These are phyloP conservation scores for Rhodosporidiobolus odoratus DNA, from an alignment of 768 basidiomycete genomes.

Conservation along the genomic window DNA sequence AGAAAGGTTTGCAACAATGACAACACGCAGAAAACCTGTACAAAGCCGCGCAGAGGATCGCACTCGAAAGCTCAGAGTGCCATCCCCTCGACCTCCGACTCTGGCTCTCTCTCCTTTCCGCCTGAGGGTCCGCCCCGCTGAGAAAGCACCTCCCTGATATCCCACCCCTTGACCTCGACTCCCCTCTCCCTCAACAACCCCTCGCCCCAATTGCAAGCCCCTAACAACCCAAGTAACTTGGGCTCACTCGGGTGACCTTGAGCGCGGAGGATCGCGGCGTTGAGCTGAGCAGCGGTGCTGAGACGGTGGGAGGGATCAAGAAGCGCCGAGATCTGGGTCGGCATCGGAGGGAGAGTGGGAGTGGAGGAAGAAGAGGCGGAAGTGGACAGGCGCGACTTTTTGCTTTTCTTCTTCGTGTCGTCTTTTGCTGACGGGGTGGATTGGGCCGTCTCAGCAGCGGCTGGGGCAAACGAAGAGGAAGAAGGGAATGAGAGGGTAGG, in stretches of 20 bases:
- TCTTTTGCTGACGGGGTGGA: constrained; percentile 9
- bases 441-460: neutral
- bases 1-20: neutral
- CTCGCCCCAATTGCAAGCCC: constrained; percentile 85
- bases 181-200: constrained; percentile 37
- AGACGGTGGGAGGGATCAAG: constrained; percentile 79
- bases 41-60: neutral
- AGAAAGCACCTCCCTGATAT: constrained; percentile 4
- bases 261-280: constrained; percentile 87
- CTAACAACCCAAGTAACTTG: constrained; percentile 74
- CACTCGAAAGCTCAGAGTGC: neutral
- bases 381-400: neutral
- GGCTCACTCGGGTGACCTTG: constrained; percentile 88
- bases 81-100: neutral
- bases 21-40: neutral
- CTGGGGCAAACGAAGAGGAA: neutral
- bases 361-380: neutral
- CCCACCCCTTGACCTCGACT: constrained; percentile 30
- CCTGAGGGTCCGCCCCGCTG: too few species aligned
- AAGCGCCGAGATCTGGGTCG: constrained; percentile 67
- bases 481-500: constrained; percentile 30
- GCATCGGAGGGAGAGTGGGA: constrained; percentile 43
- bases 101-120: neutral
- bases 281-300: constrained; percentile 93
- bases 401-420: constrained; percentile 4